Percentiles rank a stretch among this genome's conserved stretches.
These are phyloP conservation scores for Ottelia alismoides DNA, from an alignment of 106 monocot species.

Conservation along the genomic window DNA sequence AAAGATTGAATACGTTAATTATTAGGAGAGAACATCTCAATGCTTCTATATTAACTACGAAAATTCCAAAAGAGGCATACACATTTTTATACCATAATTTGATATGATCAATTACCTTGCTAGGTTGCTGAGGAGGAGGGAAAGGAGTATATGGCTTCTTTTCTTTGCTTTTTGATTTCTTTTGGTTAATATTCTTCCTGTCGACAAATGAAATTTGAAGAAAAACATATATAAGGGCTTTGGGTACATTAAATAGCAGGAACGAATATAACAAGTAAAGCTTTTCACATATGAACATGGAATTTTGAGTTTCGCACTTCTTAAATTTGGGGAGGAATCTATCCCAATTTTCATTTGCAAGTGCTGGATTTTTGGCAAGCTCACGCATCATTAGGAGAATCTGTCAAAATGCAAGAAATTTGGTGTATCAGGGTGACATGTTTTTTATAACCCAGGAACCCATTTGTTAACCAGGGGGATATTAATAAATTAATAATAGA, in stretches of 20 bases:
- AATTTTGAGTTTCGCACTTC: slow-evolving; percentile 39
- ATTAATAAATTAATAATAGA: background rate
- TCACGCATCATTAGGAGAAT: slow-evolving; percentile 89
- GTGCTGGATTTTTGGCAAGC: slow-evolving; percentile 83
- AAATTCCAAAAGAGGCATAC: too few species aligned
- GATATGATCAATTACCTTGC: slow-evolving; percentile 86
- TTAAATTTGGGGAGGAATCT: slow-evolving; percentile 97
- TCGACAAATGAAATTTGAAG: slow-evolving; percentile 3
- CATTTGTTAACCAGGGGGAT: background rate
- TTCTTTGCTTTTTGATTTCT: slow-evolving; percentile 69
- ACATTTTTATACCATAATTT: too few species aligned
- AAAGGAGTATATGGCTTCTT: slow-evolving; percentile 99
- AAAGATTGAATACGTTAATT: too few species aligned
- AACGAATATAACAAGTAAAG: background rate
- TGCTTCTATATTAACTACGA: too few species aligned
- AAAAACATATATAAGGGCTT: background rate
- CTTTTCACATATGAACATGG: background rate
- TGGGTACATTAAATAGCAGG: background rate
- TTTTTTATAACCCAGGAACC: background rate
- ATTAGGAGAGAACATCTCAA: too few species aligned
- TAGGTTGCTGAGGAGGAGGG: slow-evolving; percentile 94
- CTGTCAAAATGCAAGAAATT: slow-evolving; percentile 29
- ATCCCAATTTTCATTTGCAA: slow-evolving; percentile 96
- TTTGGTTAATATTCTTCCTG: slow-evolving; percentile 96
- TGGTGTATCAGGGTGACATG: background rate